Percentiles rank a stretch among this genome's conserved stretches.
phyloP scores from a whole-genome alignment of 495 filamentous ascomycete species.

The Annulohypoxylon bovei region DNA sequence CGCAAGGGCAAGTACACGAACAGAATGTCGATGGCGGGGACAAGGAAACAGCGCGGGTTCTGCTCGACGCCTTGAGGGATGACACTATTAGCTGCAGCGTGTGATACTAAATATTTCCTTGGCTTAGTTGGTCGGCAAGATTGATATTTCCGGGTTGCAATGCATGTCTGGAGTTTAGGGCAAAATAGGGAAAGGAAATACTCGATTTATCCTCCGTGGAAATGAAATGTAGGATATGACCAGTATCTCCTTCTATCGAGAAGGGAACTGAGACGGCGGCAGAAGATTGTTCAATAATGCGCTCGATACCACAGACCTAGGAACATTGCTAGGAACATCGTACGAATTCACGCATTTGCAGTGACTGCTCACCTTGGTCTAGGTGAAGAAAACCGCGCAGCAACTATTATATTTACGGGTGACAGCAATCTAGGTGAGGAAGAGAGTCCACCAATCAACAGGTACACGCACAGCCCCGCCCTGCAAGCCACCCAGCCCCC shows the following conservation, averaged over 20 bases:
- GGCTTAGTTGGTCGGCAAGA: background rate
- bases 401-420: background rate
- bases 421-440: background rate
- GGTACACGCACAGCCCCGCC: background rate
- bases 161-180: slow-evolving; percentile 13
- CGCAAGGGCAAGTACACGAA: background rate
- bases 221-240: background rate
- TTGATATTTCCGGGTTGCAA: slow-evolving; percentile 9
- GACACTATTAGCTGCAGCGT: slow-evolving; percentile 28
- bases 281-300: background rate
- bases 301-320: background rate
- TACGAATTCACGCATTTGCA: background rate
- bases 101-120: slow-evolving; percentile 1
- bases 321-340: background rate
- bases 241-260: background rate
- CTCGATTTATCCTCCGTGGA: background rate
- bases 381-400: background rate
- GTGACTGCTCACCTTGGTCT: background rate
- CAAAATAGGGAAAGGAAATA: background rate
- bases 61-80: slow-evolving; percentile 43
- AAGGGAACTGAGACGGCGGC: background rate
- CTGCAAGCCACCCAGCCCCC: background rate
- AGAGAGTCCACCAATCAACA: background rate
- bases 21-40: slow-evolving; percentile 14
- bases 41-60: slow-evolving; percentile 40